phyloP scores from a whole-genome alignment of 2,329 filamentous ascomycete species.

The Verruconis gallopava region DNA sequence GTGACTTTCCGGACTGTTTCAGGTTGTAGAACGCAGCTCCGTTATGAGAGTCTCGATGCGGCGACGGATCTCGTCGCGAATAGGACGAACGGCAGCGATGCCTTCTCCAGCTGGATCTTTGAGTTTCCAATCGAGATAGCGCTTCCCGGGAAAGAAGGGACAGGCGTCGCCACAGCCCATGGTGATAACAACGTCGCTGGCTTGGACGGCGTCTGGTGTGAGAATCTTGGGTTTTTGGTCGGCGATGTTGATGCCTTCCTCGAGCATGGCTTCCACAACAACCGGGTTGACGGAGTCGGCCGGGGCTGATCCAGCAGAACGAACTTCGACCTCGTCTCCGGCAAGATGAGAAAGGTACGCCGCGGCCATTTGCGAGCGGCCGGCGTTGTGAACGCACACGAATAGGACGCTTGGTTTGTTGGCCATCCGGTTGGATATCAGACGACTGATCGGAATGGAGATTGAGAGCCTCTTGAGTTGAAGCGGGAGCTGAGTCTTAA shows the following conservation, averaged over 20 bases:
- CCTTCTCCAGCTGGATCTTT: background rate
- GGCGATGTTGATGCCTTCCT: background rate
- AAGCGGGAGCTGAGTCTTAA: no score
- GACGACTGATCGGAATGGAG: no score
- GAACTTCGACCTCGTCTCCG: background rate
- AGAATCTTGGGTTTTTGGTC: background rate
- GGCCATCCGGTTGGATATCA: no score
- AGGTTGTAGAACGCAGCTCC: background rate
- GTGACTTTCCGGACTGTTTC: no score
- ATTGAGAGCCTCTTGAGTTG: no score
- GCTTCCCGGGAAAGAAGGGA: slow-evolving; percentile 1
- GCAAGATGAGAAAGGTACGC: background rate
- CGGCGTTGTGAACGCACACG: slow-evolving; percentile 2
- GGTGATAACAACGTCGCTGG: slow-evolving; percentile 1
- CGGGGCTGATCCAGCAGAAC: slow-evolving; percentile 1
- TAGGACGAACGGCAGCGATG: background rate
- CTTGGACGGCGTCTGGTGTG: background rate
- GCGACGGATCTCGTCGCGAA: background rate
- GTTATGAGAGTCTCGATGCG: background rate
- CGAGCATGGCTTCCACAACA: background rate
- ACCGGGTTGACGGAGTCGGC: slow-evolving; percentile 1
- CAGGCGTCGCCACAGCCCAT: slow-evolving; percentile 2
- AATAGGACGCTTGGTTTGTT: background rate
- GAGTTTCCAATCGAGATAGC: background rate
- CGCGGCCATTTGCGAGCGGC: slow-evolving; percentile 1